phyloP scores from a whole-genome alignment of 1,139 yeast genomes.

The Saccharomyces hybrid region DNA sequence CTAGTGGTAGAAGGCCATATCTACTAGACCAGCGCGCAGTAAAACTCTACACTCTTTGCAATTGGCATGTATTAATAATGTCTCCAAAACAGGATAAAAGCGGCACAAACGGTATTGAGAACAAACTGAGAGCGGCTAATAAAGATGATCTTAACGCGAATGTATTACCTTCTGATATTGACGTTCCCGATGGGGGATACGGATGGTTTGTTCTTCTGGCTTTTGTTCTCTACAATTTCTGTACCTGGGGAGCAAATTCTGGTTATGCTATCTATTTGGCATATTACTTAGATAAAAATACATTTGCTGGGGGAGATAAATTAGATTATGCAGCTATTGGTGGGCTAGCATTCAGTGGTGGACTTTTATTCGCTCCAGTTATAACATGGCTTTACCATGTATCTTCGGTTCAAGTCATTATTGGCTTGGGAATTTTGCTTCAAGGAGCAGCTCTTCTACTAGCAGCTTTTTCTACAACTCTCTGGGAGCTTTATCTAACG shows the following conservation, averaged over 20 bases:
- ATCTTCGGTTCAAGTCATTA: constrained; percentile 24
- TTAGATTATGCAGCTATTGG: constrained; percentile 60
- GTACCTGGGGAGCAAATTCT: constrained; percentile 66
- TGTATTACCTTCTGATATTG: constrained; percentile 6
- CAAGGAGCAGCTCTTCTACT: constrained; percentile 49
- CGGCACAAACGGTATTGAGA: background rate
- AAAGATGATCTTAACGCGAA: background rate
- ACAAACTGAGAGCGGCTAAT: background rate
- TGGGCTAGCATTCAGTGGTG: constrained; percentile 52
- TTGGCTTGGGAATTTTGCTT: constrained; percentile 38
- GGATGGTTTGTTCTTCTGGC: constrained; percentile 60
- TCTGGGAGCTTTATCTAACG: constrained; percentile 54
- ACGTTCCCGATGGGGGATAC: constrained; percentile 45
- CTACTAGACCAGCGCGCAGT: background rate
- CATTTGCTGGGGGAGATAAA: constrained; percentile 46
- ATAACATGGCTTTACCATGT: constrained; percentile 30
- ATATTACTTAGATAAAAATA: constrained; percentile 40
- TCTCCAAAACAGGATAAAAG: background rate
- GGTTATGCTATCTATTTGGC: constrained; percentile 56
- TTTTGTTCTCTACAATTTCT: constrained; percentile 42
- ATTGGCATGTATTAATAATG: background rate
- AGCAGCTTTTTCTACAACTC: constrained; percentile 50
- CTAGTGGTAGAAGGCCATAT: background rate
- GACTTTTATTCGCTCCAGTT: constrained; percentile 49
- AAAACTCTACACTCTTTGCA: background rate